These are phyloP conservation scores for Carex myosuroides DNA, from an alignment of 176 grass and related monocot genomes.

Conservation along the genomic window DNA sequence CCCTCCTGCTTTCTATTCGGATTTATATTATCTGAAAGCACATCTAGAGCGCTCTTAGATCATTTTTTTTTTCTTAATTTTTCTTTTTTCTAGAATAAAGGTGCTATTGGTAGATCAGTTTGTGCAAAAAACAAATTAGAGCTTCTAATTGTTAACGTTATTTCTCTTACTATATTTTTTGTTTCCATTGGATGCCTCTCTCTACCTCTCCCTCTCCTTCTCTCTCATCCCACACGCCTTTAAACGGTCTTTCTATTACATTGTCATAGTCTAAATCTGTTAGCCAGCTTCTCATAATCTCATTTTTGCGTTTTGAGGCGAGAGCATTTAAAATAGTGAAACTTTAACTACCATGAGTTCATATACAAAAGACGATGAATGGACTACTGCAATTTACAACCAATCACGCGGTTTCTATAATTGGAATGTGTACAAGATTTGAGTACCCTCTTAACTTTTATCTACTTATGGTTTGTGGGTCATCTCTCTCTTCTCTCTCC, in stretches of 20 bases:
- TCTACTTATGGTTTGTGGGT: neutral
- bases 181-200: neutral
- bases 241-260: neutral
- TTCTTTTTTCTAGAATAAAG: neutral
- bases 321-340: neutral
- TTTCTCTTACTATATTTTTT: neutral
- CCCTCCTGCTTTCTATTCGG: neutral
- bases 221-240: neutral
- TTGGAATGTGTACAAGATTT: constrained; percentile 5
- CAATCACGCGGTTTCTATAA: constrained; percentile 5
- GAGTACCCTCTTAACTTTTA: constrained; percentile 1
- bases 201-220: neutral
- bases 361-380: neutral
- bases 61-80: neutral
- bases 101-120: neutral
- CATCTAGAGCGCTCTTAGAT: neutral
- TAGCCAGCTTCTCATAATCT: neutral
- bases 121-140: neutral
- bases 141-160: neutral
- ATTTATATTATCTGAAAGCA: neutral
- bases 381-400: neutral
- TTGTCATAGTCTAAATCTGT: neutral
- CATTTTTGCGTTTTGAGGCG: neutral
- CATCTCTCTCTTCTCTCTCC: neutral
- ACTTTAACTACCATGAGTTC: neutral